Evolutionary conservation across 2,329 filamentous ascomycete genomes (phyloP).

Genomic region (Rutstroemia sp.): DNA sequence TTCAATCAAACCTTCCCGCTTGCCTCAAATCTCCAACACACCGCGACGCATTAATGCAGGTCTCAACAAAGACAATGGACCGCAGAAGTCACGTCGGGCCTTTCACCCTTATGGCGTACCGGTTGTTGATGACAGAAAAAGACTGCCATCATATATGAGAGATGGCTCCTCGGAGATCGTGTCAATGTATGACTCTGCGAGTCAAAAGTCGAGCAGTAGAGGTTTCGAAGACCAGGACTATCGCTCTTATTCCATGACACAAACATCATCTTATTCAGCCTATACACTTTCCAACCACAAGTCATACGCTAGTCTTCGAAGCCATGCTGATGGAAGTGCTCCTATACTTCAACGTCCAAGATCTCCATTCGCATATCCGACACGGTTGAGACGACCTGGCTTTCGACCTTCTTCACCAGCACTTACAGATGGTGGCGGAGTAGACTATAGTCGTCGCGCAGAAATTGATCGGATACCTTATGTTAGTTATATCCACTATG

Average conservation of each 20-base stretch:
- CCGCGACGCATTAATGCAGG: slow-evolving; percentile 15
- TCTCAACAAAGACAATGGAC: slow-evolving; percentile 16
- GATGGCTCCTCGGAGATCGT: slow-evolving; percentile 48
- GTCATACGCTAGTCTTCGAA: slow-evolving; percentile 42
- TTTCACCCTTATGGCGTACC: slow-evolving; percentile 23
- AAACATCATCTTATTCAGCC: slow-evolving; percentile 32
- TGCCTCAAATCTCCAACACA: slow-evolving; percentile 20
- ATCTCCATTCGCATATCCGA: slow-evolving; percentile 52
- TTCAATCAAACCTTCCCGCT: slow-evolving; percentile 40
- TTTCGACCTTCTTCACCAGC: slow-evolving; percentile 30
- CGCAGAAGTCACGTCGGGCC: slow-evolving; percentile 14
- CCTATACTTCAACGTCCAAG: slow-evolving; percentile 42
- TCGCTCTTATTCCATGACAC: slow-evolving; percentile 48
- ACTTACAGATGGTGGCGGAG: slow-evolving; percentile 27
- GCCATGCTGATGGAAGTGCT: slow-evolving; percentile 34
- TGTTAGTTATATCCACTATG: slow-evolving; percentile 17
- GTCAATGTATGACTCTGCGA: slow-evolving; percentile 48
- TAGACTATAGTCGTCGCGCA: slow-evolving; percentile 28
- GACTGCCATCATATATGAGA: slow-evolving; percentile 37
- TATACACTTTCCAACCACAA: slow-evolving; percentile 39
- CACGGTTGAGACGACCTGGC: slow-evolving; percentile 47
- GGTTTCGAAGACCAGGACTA: slow-evolving; percentile 37
- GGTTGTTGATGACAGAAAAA: slow-evolving; percentile 36
- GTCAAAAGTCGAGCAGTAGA: slow-evolving; percentile 35
- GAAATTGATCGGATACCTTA: slow-evolving; percentile 27